Percentiles rank a stretch among this genome's conserved stretches.
These are phyloP conservation scores for Cucurbita maxima DNA, from an alignment of 306 rosid genomes.

Conservation along the genomic window DNA sequence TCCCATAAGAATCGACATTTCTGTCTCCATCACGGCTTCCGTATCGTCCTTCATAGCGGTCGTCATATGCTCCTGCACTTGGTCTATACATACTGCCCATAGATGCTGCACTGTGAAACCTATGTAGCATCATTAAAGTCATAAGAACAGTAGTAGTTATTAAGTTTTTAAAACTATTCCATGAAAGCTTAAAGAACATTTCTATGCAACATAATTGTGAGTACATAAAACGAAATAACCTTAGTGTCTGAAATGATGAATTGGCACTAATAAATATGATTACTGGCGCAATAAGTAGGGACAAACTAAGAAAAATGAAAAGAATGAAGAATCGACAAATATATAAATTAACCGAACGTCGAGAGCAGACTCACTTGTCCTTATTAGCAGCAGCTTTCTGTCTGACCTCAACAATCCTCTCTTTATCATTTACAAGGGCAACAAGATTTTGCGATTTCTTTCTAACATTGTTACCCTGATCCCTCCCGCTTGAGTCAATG, in stretches of 20 bases:
- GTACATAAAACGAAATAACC: neutral
- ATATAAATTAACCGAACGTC: neutral
- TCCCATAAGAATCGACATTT: slow-evolving; percentile 68
- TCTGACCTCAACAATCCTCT: slow-evolving; percentile 66
- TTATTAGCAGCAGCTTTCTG: slow-evolving; percentile 79
- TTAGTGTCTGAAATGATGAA: neutral
- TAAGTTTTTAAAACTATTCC: neutral
- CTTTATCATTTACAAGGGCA: slow-evolving; percentile 76
- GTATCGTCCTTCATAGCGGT: slow-evolving; percentile 59
- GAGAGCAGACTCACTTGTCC: slow-evolving; percentile 50
- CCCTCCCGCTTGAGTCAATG: slow-evolving; percentile 83
- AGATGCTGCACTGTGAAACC: slow-evolving; percentile 54
- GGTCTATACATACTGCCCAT: slow-evolving; percentile 78
- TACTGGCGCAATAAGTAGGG: neutral
- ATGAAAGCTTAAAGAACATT: neutral
- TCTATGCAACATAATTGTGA: neutral
- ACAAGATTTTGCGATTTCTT: slow-evolving; percentile 77
- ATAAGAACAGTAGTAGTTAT: neutral
- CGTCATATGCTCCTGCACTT: slow-evolving; percentile 48
- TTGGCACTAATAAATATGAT: neutral
- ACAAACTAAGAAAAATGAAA: slow-evolving; percentile 1
- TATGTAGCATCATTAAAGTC: slow-evolving; percentile 19
- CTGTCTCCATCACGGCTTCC: slow-evolving; percentile 35
- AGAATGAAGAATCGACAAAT: slow-evolving; percentile 1
- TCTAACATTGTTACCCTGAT: slow-evolving; percentile 87